Evolutionary conservation across 352 stramenopile species (phyloP).

Genomic region (Globisporangium orthogonon): DNA sequence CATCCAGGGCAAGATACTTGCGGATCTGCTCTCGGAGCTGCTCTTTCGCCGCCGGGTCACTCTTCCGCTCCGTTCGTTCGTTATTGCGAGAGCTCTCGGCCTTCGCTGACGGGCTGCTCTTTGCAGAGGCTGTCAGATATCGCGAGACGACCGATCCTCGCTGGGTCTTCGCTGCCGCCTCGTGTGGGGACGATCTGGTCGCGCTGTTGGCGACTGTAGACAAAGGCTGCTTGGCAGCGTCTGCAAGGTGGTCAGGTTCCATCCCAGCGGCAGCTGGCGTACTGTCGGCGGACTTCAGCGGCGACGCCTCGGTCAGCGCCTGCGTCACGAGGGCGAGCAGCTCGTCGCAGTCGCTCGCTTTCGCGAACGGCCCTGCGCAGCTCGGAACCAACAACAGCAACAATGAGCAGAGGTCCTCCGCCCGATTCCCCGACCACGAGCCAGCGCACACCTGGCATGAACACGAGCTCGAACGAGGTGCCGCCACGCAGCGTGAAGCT

Average conservation of each 20-base stretch:
- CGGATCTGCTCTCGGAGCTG: slow-evolving; percentile 28
- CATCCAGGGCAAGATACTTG: slow-evolving; percentile 34
- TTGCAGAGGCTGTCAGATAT: background rate
- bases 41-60: slow-evolving; percentile 4
- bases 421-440: background rate
- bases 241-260: background rate
- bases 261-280: background rate
- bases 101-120: background rate
- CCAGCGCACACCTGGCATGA: slow-evolving; percentile 42
- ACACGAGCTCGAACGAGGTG: slow-evolving; percentile 42
- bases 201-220: background rate
- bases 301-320: background rate
- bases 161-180: background rate
- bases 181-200: slow-evolving; percentile 1
- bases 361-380: slow-evolving; percentile 22
- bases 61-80: background rate
- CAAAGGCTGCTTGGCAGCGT: background rate
- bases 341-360: slow-evolving; percentile 33
- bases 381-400: background rate
- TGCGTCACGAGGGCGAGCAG: slow-evolving; percentile 28
- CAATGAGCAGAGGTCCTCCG: background rate
- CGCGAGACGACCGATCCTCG: slow-evolving; percentile 5
- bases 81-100: background rate
- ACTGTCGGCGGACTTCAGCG: background rate
- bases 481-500: slow-evolving; percentile 26